These are phyloP conservation scores for Coemansia sp. DNA, from an alignment of 371 early-diverging fungal genomes.

Conservation along the genomic window DNA sequence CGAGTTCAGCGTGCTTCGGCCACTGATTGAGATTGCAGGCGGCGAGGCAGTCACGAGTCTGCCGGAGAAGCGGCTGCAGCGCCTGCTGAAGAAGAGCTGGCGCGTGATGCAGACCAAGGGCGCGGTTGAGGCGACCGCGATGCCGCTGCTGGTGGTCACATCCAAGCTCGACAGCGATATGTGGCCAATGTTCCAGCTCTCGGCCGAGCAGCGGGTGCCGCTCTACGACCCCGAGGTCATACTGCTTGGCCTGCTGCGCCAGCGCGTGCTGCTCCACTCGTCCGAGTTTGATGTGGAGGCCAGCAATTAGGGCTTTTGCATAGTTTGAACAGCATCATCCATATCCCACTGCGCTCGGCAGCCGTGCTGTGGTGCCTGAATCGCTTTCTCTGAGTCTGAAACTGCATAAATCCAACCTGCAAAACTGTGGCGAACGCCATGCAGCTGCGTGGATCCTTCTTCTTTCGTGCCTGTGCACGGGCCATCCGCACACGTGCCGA, in stretches of 20 bases:
- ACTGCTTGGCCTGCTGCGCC: constrained; percentile 32
- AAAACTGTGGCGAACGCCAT: too few species aligned
- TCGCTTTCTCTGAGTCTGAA: too few species aligned
- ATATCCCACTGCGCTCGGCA: too few species aligned
- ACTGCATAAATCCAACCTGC: too few species aligned
- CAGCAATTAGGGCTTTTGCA: too few species aligned
- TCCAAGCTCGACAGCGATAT: constrained; percentile 28
- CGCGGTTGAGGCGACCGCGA: constrained; percentile 2
- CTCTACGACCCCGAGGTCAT: constrained; percentile 33
- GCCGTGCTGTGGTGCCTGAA: too few species aligned
- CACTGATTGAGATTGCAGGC: constrained; percentile 42
- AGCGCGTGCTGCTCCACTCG: constrained; percentile 20
- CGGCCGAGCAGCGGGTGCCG: constrained; percentile 11
- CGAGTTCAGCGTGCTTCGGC: constrained; percentile 18
- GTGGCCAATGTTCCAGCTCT: constrained; percentile 27
- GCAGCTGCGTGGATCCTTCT: too few species aligned
- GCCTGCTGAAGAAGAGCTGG: constrained; percentile 18
- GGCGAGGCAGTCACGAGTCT: constrained; percentile 32
- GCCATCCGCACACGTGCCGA: background rate
- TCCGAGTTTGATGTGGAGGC: constrained; percentile 11
- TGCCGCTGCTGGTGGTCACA: constrained; percentile 40
- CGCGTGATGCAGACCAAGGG: constrained; percentile 1
- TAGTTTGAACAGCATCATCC: background rate
- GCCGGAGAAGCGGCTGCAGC: constrained; percentile 8
- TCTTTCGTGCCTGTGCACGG: background rate